phyloP scores from a whole-genome alignment of 352 stramenopile genomes.

The Pythium oligandrum region DNA sequence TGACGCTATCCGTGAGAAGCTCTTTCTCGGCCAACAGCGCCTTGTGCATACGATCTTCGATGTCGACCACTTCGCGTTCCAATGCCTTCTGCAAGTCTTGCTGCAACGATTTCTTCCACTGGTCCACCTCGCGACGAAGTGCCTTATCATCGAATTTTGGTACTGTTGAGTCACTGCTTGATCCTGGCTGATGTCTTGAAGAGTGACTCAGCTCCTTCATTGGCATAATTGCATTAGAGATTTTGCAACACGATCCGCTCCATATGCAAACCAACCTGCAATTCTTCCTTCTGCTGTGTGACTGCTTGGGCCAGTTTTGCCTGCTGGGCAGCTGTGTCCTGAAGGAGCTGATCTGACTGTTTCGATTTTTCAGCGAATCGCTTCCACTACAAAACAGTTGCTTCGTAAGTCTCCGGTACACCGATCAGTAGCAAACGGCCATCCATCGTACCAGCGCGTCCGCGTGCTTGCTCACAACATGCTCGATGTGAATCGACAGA shows the following conservation, averaged over 20 bases:
- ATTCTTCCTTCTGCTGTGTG: slow-evolving; percentile 12
- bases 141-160: slow-evolving; percentile 9
- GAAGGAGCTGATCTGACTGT: slow-evolving; percentile 11
- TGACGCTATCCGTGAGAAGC: slow-evolving; percentile 41
- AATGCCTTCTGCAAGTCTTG: slow-evolving; percentile 41
- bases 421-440: neutral
- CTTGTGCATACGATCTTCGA: slow-evolving; percentile 56
- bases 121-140: slow-evolving; percentile 20
- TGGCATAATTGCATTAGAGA: too few relatives aligned
- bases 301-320: slow-evolving; percentile 10
- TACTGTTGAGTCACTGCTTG: too few relatives aligned
- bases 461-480: slow-evolving; percentile 52
- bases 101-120: slow-evolving; percentile 22
- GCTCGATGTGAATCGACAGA: slow-evolving; percentile 66
- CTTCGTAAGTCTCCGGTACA: too few relatives aligned
- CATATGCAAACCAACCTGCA: slow-evolving; percentile 7
- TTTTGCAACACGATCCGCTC: neutral
- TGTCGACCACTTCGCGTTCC: slow-evolving; percentile 41
- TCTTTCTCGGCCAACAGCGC: slow-evolving; percentile 57
- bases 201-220: too few relatives aligned
- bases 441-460: slow-evolving; percentile 48
- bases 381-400: slow-evolving; percentile 30
- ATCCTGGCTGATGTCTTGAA: too few relatives aligned
- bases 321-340: slow-evolving; percentile 3
- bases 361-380: slow-evolving; percentile 35